Evolutionary conservation across 2,329 filamentous ascomycete genomes (phyloP).

Genomic region (Didymella glomerata): DNA sequence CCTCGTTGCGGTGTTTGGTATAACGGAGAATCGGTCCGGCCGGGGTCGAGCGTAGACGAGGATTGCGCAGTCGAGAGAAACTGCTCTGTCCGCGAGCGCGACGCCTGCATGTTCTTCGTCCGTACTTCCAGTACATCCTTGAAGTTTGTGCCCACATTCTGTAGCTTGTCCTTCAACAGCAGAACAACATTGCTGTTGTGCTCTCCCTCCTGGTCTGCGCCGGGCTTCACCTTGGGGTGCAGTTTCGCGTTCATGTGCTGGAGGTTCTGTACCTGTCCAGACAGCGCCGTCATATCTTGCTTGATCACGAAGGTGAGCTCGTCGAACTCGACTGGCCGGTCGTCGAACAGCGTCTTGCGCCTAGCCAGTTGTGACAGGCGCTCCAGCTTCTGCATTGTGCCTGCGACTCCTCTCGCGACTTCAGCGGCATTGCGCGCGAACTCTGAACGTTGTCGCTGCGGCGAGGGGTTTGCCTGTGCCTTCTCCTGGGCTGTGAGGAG

Average conservation of each 20-base stretch:
- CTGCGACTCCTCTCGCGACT: constrained; percentile 89
- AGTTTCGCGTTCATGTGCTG: constrained; percentile 79
- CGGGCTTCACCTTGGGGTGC: constrained; percentile 67
- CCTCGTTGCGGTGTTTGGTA: constrained; percentile 80
- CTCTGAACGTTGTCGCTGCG: constrained; percentile 71
- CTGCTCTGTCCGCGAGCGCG: constrained; percentile 89
- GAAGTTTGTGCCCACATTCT: constrained; percentile 93
- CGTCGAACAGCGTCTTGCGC: constrained; percentile 95
- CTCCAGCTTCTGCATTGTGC: constrained; percentile 93
- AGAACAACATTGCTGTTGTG: constrained; percentile 98
- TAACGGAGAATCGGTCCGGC: constrained; percentile 82
- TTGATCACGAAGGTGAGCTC: constrained; percentile 98
- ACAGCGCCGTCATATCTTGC: constrained; percentile 86
- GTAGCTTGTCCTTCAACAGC: constrained; percentile 87
- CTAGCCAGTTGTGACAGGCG: constrained; percentile 94
- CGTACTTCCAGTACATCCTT: constrained; percentile 96
- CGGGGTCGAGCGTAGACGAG: constrained; percentile 66
- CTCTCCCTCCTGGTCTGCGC: constrained; percentile 80
- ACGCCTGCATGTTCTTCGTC: constrained; percentile 97
- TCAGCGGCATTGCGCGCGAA: constrained; percentile 92
- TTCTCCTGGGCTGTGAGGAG: constrained; percentile 76
- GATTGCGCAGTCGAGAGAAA: constrained; percentile 88
- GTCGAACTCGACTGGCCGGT: constrained; percentile 94
- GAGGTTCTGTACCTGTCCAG: constrained; percentile 86
- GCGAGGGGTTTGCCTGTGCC: constrained; percentile 63